phyloP scores from a whole-genome alignment of 225 moss, liverwort and hornwort species.

The Polytrichum formosum region DNA sequence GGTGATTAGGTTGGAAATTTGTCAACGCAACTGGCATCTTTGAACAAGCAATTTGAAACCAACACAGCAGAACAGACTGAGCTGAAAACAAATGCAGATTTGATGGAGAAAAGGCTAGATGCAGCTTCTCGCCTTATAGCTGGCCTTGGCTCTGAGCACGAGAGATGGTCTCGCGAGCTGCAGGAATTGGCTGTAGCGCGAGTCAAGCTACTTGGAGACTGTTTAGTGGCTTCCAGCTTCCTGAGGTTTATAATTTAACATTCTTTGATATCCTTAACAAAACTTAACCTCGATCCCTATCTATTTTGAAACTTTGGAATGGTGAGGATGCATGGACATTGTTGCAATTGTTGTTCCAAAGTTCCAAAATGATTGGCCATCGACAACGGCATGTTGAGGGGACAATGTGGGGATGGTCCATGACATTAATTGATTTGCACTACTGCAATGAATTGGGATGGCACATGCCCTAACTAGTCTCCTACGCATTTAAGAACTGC shows the following conservation, averaged over 20 bases:
- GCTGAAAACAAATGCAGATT: slow-evolving; percentile 71
- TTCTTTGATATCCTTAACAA: too few species aligned
- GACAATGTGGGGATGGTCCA: too few species aligned
- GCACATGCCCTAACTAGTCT: too few species aligned
- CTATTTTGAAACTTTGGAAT: background rate
- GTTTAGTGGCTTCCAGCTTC: slow-evolving; percentile 82
- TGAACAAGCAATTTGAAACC: slow-evolving; percentile 63
- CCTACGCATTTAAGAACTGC: too few species aligned
- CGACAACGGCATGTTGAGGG: too few species aligned
- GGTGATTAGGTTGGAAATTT: slow-evolving; percentile 47
- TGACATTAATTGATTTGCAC: too few species aligned
- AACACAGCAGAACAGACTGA: slow-evolving; percentile 69
- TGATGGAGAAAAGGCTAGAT: slow-evolving; percentile 87
- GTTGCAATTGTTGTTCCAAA: too few species aligned
- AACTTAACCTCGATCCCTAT: too few species aligned
- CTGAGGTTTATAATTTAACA: slow-evolving; percentile 41
- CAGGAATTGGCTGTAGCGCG: slow-evolving; percentile 68
- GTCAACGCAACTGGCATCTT: slow-evolving; percentile 47
- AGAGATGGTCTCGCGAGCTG: slow-evolving; percentile 74
- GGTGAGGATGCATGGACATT: too few species aligned
- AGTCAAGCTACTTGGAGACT: slow-evolving; percentile 74
- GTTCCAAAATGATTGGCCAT: too few species aligned
- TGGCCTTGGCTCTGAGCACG: slow-evolving; percentile 81
- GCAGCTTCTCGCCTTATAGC: slow-evolving; percentile 77
- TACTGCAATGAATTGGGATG: too few species aligned